These are phyloP conservation scores for Populus pruinosa DNA, from an alignment of 345 rosid genomes.

Conservation along the genomic window DNA sequence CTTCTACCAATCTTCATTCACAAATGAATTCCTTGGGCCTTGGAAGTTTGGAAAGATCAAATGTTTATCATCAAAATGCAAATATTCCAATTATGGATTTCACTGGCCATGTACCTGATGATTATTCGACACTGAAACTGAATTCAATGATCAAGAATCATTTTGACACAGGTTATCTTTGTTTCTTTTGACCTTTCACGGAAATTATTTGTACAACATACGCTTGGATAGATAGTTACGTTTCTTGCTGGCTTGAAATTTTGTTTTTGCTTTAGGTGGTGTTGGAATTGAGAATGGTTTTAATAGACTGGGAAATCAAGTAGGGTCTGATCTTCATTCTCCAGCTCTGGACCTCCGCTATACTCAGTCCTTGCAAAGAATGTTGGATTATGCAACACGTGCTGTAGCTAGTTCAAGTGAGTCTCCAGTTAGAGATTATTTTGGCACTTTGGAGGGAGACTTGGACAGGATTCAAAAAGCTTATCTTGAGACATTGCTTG, in stretches of 20 bases:
- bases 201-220: neutral
- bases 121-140: constrained; percentile 49
- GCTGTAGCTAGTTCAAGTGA: constrained; percentile 35
- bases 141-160: constrained; percentile 37
- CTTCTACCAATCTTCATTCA: constrained; percentile 63
- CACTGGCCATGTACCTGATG: constrained; percentile 31
- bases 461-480: constrained; percentile 46
- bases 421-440: constrained; percentile 41
- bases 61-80: constrained; percentile 38
- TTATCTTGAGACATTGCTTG: constrained; percentile 61
- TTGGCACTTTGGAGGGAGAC: constrained; percentile 43
- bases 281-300: constrained; percentile 37
- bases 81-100: constrained; percentile 42
- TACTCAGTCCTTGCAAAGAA: constrained; percentile 48
- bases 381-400: constrained; percentile 34
- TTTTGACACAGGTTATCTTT: constrained; percentile 46
- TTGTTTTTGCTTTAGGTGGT: constrained; percentile 32
- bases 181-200: constrained; percentile 13
- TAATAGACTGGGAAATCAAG: constrained; percentile 45
- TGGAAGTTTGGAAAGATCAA: constrained; percentile 48
- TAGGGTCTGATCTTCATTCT: constrained; percentile 44
- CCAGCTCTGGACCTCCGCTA: constrained; percentile 48
- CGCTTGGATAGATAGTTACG: neutral
- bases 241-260: neutral
- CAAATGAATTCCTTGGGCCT: constrained; percentile 44